phyloP scores from a whole-genome alignment of 2,329 filamentous ascomycete species.

The Calonectria henricotiae region DNA sequence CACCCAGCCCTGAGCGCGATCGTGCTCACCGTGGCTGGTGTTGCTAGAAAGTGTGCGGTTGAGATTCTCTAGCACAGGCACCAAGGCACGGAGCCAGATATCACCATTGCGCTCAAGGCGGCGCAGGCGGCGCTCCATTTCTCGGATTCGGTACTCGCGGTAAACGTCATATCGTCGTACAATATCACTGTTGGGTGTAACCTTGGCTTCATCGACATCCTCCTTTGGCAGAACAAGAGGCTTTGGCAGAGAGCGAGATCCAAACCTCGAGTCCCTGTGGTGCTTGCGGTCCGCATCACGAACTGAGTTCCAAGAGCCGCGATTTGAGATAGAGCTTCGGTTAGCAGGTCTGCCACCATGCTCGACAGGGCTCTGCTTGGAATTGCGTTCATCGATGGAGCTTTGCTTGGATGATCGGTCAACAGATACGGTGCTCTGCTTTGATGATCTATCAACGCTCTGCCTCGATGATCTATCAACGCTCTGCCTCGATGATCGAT shows the following conservation, averaged over 20 bases:
- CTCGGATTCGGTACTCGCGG: conserved; percentile 62
- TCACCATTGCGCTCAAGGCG: conserved; percentile 66
- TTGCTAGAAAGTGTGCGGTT: conserved; percentile 55
- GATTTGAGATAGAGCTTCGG: conserved; percentile 55
- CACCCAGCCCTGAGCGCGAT: conserved; percentile 51
- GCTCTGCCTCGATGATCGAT: conserved; percentile 29
- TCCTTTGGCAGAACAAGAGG: conserved; percentile 46
- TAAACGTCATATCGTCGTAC: conserved; percentile 61
- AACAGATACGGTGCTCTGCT: conserved; percentile 29
- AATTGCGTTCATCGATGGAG: conserved; percentile 25
- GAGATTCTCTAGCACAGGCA: conserved; percentile 65
- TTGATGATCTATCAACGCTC: conserved; percentile 22
- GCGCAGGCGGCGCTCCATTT: conserved; percentile 66
- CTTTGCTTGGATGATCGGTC: conserved; percentile 32
- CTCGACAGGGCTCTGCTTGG: conserved; percentile 22
- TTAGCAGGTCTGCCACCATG: conserved; percentile 9
- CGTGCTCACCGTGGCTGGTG: conserved; percentile 42
- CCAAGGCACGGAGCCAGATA: conserved; percentile 63
- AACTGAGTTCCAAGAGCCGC: conserved; percentile 56
- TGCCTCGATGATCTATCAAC: conserved; percentile 31
- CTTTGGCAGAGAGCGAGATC: conserved; percentile 46
- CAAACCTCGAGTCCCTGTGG: conserved; percentile 43
- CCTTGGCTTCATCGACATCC: conserved; percentile 47
- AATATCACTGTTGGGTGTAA: conserved; percentile 53
- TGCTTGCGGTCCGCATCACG: conserved; percentile 52